A percentile compares a stretch with the other conserved stretches of the same genome.
These are phyloP conservation scores for Asclepias syriaca DNA, from an alignment of 257 asterid species.

Conservation along the genomic window DNA sequence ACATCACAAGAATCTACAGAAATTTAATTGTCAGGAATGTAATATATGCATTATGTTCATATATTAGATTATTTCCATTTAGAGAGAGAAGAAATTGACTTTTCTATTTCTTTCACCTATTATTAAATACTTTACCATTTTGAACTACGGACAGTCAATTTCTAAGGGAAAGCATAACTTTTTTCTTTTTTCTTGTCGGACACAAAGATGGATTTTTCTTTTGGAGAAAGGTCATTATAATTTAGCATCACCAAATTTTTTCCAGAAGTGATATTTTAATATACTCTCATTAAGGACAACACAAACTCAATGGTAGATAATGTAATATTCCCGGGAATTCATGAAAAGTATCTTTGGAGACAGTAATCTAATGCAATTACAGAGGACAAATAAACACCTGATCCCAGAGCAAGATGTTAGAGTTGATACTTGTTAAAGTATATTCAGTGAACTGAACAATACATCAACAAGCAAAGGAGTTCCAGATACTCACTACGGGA, in stretches of 20 bases:
- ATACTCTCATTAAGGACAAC: background rate
- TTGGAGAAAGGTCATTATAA: background rate
- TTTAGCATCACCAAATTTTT: too few relatives aligned
- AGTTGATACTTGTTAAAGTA: background rate
- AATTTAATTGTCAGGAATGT: background rate
- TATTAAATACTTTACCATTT: background rate
- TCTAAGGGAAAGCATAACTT: background rate
- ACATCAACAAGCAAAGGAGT: background rate
- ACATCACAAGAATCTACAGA: background rate
- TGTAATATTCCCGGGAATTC: background rate
- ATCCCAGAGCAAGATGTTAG: background rate
- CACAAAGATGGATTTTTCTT: background rate
- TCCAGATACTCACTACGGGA: constrained; percentile 81
- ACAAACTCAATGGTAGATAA: background rate
- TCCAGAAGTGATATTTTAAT: background rate
- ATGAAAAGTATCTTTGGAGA: background rate
- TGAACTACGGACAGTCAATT: background rate
- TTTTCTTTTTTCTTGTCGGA: background rate
- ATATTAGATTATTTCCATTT: background rate
- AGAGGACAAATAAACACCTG: background rate
- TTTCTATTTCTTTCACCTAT: background rate
- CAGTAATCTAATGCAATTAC: background rate
- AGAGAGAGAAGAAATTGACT: background rate
- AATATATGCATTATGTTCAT: background rate
- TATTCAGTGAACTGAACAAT: background rate